phyloP scores from a whole-genome alignment of 1,284 basidiomycete genomes.

The Garcileccinum viscosum region DNA sequence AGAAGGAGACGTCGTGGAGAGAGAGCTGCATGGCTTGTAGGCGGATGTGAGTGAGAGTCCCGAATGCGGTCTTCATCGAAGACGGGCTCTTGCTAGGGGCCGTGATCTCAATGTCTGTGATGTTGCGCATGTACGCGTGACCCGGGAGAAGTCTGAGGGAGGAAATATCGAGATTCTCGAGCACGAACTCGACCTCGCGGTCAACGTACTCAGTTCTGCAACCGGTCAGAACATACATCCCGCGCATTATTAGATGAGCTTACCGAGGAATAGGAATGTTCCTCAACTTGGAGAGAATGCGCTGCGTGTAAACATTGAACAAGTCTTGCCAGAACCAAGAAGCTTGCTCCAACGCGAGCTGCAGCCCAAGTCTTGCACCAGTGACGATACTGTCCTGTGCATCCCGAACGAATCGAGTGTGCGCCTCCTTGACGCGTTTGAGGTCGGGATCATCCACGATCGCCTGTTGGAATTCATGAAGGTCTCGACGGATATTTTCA shows the following conservation, averaged over 20 bases:
- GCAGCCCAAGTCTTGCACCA: conserved; percentile 43
- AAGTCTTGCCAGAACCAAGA: conserved; percentile 78
- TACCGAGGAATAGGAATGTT: conserved; percentile 71
- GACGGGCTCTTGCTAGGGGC: conserved; percentile 47
- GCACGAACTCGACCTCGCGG: conserved; percentile 67
- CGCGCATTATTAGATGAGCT: conserved; percentile 19
- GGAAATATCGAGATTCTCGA: conserved; percentile 73
- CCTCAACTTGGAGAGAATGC: conserved; percentile 52
- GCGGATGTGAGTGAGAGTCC: conserved; percentile 66
- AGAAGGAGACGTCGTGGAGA: conserved; percentile 72
- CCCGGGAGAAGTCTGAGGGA: conserved; percentile 69
- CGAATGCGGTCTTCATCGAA: conserved; percentile 54
- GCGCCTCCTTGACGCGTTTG: conserved; percentile 50
- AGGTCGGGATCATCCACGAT: conserved; percentile 57
- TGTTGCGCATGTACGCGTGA: conserved; percentile 72
- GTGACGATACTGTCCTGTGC: conserved; percentile 51
- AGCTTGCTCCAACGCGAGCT: conserved; percentile 59
- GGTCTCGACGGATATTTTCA: conserved; percentile 49
- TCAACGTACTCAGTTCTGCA: conserved; percentile 72
- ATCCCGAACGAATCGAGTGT: conserved; percentile 52
- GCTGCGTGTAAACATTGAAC: conserved; percentile 69
- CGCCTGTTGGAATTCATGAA: conserved; percentile 49
- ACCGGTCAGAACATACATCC: conserved; percentile 14
- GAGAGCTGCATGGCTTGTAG: conserved; percentile 66
- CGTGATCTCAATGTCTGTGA: conserved; percentile 71